Percentiles rank a stretch among this genome's conserved stretches.
Evolutionary conservation across 768 basidiomycete genomes (phyloP).

Genomic region (Mycena galericulata): DNA sequence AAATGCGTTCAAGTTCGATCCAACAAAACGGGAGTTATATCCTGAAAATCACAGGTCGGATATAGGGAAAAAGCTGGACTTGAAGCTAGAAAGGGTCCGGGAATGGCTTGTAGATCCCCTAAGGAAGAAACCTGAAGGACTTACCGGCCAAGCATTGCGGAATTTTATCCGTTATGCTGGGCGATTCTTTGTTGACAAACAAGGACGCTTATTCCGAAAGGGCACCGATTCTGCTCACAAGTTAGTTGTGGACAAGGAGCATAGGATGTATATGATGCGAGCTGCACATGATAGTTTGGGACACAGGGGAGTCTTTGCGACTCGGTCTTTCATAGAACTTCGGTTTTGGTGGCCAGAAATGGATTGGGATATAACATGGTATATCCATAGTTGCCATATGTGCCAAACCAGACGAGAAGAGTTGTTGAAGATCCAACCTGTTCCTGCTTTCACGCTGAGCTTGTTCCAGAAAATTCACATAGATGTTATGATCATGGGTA

Average conservation of each 20-base stretch:
- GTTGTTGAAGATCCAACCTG: not conserved
- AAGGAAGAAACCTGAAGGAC: not conserved
- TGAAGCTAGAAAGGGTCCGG: not conserved
- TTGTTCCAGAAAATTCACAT: too few species aligned
- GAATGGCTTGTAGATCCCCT: not conserved
- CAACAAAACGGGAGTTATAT: not conserved
- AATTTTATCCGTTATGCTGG: not conserved
- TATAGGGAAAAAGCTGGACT: not conserved
- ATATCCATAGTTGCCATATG: constrained; percentile 18
- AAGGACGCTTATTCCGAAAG: not conserved
- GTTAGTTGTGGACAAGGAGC: constrained; percentile 4
- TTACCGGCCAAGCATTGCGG: too few species aligned
- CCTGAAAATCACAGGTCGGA: not conserved
- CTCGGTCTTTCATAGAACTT: not conserved
- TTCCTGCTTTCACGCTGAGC: too few species aligned
- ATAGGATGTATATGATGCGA: too few species aligned
- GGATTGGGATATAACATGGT: constrained; percentile 24
- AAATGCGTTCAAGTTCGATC: not conserved
- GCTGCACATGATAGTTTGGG: constrained; percentile 24
- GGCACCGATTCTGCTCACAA: not conserved
- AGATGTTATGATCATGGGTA: too few species aligned
- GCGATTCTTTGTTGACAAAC: not conserved
- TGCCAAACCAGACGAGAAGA: constrained; percentile 18
- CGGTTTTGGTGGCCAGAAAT: constrained; percentile 31
- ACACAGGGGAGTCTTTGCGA: constrained; percentile 20